Conservation (phyloP, 2,329 filamentous ascomycete genomes). For the Phaeosphaeriaceae sp. region DNA sequence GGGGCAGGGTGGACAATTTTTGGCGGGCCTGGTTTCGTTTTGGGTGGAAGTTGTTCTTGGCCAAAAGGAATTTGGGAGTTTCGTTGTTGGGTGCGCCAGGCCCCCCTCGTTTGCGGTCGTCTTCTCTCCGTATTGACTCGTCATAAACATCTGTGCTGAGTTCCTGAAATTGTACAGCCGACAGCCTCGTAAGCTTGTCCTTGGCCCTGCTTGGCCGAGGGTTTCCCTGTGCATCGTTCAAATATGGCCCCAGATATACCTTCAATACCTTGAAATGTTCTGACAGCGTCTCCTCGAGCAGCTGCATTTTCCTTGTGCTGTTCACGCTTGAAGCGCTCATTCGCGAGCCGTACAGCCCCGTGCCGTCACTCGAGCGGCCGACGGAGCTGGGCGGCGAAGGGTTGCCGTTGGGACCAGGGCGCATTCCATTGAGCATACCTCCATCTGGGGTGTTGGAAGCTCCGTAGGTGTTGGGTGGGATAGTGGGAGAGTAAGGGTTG, state of each 20-base stretch:
- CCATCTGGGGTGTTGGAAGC: slow-evolving; percentile 48
- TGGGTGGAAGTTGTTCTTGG: slow-evolving; percentile 90
- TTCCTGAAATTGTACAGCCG: slow-evolving; percentile 93
- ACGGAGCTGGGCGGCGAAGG: slow-evolving; percentile 90
- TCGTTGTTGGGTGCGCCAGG: slow-evolving; percentile 55
- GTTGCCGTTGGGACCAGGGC: slow-evolving; percentile 54
- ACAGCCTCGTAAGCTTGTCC: slow-evolving; percentile 91
- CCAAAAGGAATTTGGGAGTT: slow-evolving; percentile 69
- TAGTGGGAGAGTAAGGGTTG: slow-evolving; percentile 47
- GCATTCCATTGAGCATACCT: slow-evolving; percentile 61
- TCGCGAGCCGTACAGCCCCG: slow-evolving; percentile 63
- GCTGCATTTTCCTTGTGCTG: slow-evolving; percentile 61
- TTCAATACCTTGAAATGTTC: slow-evolving; percentile 85
- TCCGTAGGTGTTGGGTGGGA: slow-evolving; percentile 43
- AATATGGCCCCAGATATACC: slow-evolving; percentile 72
- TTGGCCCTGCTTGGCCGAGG: slow-evolving; percentile 85
- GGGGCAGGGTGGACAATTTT: slow-evolving; percentile 87
- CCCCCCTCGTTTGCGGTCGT: slow-evolving; percentile 57
- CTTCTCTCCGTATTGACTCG: slow-evolving; percentile 86
- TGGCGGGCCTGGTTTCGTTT: slow-evolving; percentile 98
- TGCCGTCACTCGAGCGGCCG: slow-evolving; percentile 82
- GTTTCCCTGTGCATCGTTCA: slow-evolving; percentile 76
- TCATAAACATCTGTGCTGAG: slow-evolving; percentile 98
- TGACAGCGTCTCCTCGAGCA: slow-evolving; percentile 72
- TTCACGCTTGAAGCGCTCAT: slow-evolving; percentile 63